These are phyloP conservation scores for Candida fluviatilis DNA, from an alignment of 805 yeast species.

Conservation along the genomic window DNA sequence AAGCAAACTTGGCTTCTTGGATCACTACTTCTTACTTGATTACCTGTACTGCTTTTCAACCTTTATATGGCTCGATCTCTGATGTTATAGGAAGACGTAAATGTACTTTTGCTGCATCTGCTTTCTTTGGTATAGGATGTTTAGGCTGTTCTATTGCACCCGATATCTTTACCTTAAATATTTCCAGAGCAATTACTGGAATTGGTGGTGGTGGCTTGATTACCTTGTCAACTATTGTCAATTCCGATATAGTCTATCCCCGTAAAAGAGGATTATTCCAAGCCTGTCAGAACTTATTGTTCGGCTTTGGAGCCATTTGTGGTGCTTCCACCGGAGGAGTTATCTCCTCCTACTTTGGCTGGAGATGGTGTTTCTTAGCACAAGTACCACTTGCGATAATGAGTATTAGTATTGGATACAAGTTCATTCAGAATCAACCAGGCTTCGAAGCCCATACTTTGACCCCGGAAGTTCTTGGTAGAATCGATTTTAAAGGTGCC, in stretches of 20 bases:
- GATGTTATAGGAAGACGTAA: constrained; percentile 34
- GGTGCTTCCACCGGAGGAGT: constrained; percentile 68
- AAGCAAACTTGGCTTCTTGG: constrained; percentile 36
- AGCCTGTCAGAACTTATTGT: constrained; percentile 34
- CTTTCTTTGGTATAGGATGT: constrained; percentile 30
- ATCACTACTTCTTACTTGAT: constrained; percentile 39
- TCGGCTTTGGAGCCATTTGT: constrained; percentile 48
- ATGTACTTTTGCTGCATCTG: constrained; percentile 31
- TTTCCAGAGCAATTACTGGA: constrained; percentile 36
- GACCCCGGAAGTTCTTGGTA: constrained; percentile 9
- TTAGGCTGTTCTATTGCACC: constrained; percentile 30
- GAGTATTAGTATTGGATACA: constrained; percentile 31
- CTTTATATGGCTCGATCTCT: constrained; percentile 37
- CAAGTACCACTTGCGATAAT: constrained; percentile 50
- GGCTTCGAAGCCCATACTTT: constrained; percentile 11
- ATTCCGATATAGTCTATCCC: constrained; percentile 34
- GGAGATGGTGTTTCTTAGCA: constrained; percentile 59
- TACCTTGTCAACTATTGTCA: constrained; percentile 34
- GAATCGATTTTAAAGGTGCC: constrained; percentile 33
- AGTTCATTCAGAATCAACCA: constrained; percentile 24
- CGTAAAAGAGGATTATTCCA: constrained; percentile 37
- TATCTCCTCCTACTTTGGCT: constrained; percentile 49
- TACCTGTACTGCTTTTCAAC: constrained; percentile 40
- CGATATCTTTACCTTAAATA: constrained; percentile 22
- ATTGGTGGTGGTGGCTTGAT: constrained; percentile 41